Base-by-base conservation (phyloP, 2,329 filamentous ascomycete species). In the Neonectria coccinea region DNA sequence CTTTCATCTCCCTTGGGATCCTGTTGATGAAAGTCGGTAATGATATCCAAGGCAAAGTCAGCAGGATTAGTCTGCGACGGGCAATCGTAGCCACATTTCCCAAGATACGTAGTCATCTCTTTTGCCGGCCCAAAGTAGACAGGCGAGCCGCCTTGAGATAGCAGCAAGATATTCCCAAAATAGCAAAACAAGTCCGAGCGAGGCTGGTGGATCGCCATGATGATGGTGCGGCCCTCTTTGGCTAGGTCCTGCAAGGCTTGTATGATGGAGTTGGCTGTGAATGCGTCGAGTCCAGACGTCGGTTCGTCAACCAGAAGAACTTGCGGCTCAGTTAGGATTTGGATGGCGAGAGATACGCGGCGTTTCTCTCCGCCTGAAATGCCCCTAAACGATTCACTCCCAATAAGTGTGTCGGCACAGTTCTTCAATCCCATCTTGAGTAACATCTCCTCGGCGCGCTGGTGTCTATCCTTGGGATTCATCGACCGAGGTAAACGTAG, bases 351-450 rank as follows among this genome's bases (percentile, higher is more conserved):
- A 6, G 89, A 90, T 9, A 93, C 90, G 59, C 91, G 85, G 11
- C 91, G 84, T 78, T 92, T 93, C 77, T 94, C 91, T 12, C 91
- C 91, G 3, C 91, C 91, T 10, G 89, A 92, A 42, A 93, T 93
- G 0, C 91, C 91, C 73, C 93, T 93, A 68, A 92, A 83, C 5
- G 91, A 77, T 9, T 91, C 89, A 66, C 85, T 89, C 8, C 91
- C 91, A 14, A 94, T 85, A 0, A 92, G 75, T 58, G 90, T 92
- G 71, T 92, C 86, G 1, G 91, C 91, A 69, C 91, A 93, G 68
- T 92, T 90, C 70, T 92, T 92, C 4, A 93, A 78, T 0, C 91
- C 91, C 86, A 93, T 88, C 73, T 92, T 92, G 29, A 91, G 76
- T 6, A 93, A 79, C 0, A 93, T 86, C 22, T 91, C 88, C 69